Base-by-base conservation (phyloP, 2,329 filamentous ascomycete species). In the Leptographium lundbergii region DNA sequence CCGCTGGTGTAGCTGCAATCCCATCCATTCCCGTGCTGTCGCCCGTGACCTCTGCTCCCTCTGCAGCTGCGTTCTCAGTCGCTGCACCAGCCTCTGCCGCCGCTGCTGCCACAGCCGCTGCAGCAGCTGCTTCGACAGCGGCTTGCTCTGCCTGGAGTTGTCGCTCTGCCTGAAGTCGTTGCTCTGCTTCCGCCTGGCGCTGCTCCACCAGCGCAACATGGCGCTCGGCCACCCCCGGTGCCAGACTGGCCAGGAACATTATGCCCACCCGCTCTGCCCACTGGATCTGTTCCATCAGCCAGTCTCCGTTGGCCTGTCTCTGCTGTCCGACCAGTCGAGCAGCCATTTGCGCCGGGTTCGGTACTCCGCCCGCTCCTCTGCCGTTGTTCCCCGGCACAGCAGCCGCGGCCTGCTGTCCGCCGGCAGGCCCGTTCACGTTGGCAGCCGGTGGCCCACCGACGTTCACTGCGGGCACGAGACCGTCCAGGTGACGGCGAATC, bases 191-290 rank as follows among this genome's bases (percentile, higher is more conserved):
- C 7, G 27, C 53, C 45, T 24, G 52, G 6, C 42, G 53, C 45
- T 76, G 78, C 64, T 82, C 80, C 2, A 82, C 68, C 52, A 80
- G 75, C 27, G 78, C 79, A 61, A 87, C 85, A 62, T 87, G 84
- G 55, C 82, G 73, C 69, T 87, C 84, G 0, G 82, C 82, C 27
- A 87, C 77, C 11, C 84, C 84, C 1, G 84, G 84, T 1, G 83
- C 81, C 61, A 87, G 77, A 66, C 84, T 87, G 24, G 84, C 84
- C 25, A 87, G 71, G 65, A 87, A 86, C 27, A 87, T 72, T 19
- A 86, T 75, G 0, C 80, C 75, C 22, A 82, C 79, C 62, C 84
- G 77, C 69, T 87, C 82, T 7, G 81, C 65, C 13, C 81, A 73
- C 59, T 82, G 74, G 6, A 79, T 69, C 59, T 80, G 77, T 56